Conservation (phyloP, 257 asterid species). For the Ligustrum vulgare region DNA sequence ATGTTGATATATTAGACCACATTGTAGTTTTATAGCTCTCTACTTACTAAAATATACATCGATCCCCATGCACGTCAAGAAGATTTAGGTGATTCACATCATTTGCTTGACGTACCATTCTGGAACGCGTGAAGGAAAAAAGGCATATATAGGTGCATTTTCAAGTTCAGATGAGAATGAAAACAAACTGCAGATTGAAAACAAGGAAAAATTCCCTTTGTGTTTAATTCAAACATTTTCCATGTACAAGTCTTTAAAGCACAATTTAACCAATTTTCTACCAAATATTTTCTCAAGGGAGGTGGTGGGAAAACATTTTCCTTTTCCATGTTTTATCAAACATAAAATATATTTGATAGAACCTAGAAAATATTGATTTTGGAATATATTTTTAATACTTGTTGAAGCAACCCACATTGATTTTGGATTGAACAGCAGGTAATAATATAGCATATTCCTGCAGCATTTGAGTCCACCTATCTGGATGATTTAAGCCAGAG, state of each 20-base stretch:
- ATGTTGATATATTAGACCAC: not conserved
- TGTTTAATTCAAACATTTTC: no score
- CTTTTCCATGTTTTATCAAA: no score
- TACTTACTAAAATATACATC: not conserved
- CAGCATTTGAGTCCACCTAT: not conserved
- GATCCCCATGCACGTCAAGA: not conserved
- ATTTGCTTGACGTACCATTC: not conserved
- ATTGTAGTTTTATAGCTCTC: not conserved
- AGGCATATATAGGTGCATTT: not conserved
- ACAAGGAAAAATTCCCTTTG: not conserved
- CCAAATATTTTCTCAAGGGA: no score
- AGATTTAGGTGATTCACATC: constrained; percentile 3
- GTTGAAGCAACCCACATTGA: not conserved
- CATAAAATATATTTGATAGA: not conserved
- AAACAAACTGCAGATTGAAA: not conserved
- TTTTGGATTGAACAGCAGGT: not conserved
- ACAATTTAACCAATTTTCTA: no score
- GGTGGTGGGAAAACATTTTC: no score
- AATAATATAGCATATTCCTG: no score
- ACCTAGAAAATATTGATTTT: not conserved
- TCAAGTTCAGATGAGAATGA: not conserved
- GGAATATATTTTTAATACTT: not conserved
- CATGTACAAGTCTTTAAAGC: no score
- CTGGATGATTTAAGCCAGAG: not conserved
- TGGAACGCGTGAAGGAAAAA: not conserved